These are phyloP conservation scores for Fusarium nelsonii DNA, from an alignment of 2,329 filamentous ascomycete genomes.

Conservation along the genomic window DNA sequence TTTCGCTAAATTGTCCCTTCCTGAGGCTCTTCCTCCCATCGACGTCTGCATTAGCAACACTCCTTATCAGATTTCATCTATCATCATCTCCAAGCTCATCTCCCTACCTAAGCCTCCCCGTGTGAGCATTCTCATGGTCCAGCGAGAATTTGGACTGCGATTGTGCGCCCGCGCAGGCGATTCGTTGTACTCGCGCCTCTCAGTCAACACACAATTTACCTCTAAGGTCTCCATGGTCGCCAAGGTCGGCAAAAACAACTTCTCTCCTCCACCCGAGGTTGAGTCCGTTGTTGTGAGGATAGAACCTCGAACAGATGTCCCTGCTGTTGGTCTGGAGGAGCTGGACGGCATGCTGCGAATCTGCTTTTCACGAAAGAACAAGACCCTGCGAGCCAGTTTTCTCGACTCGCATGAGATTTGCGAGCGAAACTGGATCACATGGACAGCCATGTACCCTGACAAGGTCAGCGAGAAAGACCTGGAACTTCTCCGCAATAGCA, in stretches of 20 bases:
- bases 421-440: constrained; percentile 89
- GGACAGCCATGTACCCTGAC: constrained; percentile 79
- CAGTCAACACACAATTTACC: constrained; percentile 93
- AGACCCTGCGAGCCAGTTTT: constrained; percentile 85
- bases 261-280: constrained; percentile 92
- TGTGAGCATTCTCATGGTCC: constrained; percentile 92
- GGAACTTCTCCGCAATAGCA: constrained; percentile 12
- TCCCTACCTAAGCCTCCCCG: constrained; percentile 84
- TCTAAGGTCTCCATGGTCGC: constrained; percentile 77
- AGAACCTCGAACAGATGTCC: constrained; percentile 83
- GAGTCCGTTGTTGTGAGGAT: constrained; percentile 92
- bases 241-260: constrained; percentile 97
- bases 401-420: constrained; percentile 84
- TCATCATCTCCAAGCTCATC: constrained; percentile 90
- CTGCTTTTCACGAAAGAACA: constrained; percentile 80
- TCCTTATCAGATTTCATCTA: constrained; percentile 81
- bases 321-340: constrained; percentile 92
- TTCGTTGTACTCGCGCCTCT: constrained; percentile 88
- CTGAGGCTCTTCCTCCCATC: constrained; percentile 77
- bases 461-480: constrained; percentile 20
- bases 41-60: constrained; percentile 83
- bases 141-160: constrained; percentile 92
- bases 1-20: constrained; percentile 82
- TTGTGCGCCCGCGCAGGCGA: constrained; percentile 90
- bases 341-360: constrained; percentile 93